phyloP scores from a whole-genome alignment of 2,329 filamentous ascomycete species.

The Niveomyces coronatus region DNA sequence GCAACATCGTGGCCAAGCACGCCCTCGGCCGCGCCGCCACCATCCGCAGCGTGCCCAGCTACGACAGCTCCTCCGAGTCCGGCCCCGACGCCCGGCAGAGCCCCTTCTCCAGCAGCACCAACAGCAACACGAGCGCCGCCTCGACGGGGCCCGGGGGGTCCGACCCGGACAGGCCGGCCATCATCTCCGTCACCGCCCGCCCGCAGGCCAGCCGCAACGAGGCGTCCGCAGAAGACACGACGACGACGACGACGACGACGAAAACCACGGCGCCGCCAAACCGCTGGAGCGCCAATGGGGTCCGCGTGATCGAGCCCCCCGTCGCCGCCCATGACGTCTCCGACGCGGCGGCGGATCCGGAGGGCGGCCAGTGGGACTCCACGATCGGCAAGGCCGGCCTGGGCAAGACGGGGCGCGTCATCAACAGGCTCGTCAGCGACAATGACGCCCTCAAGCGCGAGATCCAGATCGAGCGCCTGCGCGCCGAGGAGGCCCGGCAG shows the following conservation, averaged over 20 bases:
- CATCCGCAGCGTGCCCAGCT: constrained; percentile 47
- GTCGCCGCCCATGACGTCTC: too few species aligned
- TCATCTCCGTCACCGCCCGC: background rate
- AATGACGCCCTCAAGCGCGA: constrained; percentile 71
- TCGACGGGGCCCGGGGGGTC: constrained; percentile 29
- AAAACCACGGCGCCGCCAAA: constrained; percentile 20
- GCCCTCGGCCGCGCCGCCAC: constrained; percentile 29
- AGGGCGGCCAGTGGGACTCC: constrained; percentile 53
- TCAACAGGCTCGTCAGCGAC: constrained; percentile 71
- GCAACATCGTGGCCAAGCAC: constrained; percentile 18
- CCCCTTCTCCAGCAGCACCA: constrained; percentile 44
- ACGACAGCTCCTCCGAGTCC: constrained; percentile 36
- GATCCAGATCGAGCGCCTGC: constrained; percentile 53
- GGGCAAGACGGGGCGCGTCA: constrained; percentile 67
- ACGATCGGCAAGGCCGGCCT: constrained; percentile 59
- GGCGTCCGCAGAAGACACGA: constrained; percentile 28
- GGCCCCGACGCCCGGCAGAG: constrained; percentile 38
- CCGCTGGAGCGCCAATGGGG: constrained; percentile 22
- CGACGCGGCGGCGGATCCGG: too few species aligned
- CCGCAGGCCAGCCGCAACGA: background rate
- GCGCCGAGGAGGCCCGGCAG: constrained; percentile 61
- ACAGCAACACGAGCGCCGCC: constrained; percentile 40
- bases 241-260: constrained; percentile 20
- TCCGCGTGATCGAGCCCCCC: constrained; percentile 21
- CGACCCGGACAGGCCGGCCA: constrained; percentile 17